Evolutionary conservation across 768 basidiomycete genomes (phyloP).

Genomic region (Hypholoma fasciculare): DNA sequence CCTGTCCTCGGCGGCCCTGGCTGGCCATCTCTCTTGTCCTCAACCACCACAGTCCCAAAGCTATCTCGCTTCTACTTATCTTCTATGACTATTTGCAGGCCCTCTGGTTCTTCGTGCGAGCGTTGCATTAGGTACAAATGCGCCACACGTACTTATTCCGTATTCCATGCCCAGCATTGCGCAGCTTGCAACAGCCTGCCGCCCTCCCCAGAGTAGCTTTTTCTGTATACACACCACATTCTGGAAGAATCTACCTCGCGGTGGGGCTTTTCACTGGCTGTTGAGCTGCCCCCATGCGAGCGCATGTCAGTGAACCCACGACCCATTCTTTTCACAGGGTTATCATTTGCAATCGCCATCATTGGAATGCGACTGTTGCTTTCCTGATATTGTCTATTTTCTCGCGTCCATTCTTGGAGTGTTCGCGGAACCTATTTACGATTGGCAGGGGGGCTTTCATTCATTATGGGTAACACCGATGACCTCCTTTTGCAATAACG

Average conservation of each 20-base stretch:
- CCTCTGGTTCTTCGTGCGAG: neutral
- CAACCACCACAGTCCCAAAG: neutral
- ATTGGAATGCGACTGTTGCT: neutral
- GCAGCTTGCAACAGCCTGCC: neutral
- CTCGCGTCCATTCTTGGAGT: constrained; percentile 15
- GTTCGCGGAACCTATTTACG: constrained; percentile 2
- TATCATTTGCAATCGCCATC: constrained; percentile 11
- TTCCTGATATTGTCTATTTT: neutral
- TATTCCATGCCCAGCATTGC: neutral
- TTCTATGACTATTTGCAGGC: neutral
- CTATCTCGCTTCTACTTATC: neutral
- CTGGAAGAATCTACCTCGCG: neutral
- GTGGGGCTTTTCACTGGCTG: neutral
- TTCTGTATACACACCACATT: neutral
- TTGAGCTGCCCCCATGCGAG: neutral
- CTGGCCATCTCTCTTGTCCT: neutral
- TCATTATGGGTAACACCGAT: neutral
- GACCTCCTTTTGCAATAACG: neutral
- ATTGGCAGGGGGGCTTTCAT: constrained; percentile 5
- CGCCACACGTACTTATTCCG: neutral
- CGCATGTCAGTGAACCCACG: constrained; percentile 9
- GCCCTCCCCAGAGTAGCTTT: constrained; percentile 11
- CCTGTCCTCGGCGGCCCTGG: neutral
- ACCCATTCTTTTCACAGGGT: constrained; percentile 19
- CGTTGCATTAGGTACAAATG: neutral